Evolutionary conservation across 2,329 filamentous ascomycete species (phyloP).

Genomic region (Beauveria australis): DNA sequence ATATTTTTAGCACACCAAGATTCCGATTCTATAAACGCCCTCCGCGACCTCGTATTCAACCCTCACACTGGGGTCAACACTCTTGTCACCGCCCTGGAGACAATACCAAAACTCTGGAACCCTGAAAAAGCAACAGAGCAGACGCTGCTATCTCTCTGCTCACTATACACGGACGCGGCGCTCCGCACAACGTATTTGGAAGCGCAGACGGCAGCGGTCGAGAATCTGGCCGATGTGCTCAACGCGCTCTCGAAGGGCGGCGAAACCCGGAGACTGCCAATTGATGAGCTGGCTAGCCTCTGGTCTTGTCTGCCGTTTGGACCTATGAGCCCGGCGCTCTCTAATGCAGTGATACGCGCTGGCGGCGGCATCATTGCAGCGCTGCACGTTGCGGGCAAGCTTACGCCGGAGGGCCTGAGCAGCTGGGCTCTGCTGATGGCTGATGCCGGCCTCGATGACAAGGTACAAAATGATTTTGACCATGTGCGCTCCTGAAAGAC

Average conservation of each 20-base stretch:
- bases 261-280: constrained; percentile 22
- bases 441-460: constrained; percentile 38
- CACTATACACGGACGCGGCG: constrained; percentile 36
- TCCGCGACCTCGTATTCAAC: constrained; percentile 22
- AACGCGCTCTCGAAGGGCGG: constrained; percentile 29
- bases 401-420: constrained; percentile 17
- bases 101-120: constrained; percentile 24
- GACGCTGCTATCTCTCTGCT: constrained; percentile 26
- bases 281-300: constrained; percentile 26
- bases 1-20: constrained; percentile 26
- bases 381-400: constrained; percentile 17
- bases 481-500: background rate
- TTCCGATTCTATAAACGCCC: constrained; percentile 15
- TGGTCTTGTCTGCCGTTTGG: constrained; percentile 32
- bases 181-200: constrained; percentile 31
- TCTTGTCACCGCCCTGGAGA: constrained; percentile 32
- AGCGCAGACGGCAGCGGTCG: constrained; percentile 38
- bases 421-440: constrained; percentile 44
- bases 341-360: constrained; percentile 39
- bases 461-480: constrained; percentile 28
- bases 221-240: constrained; percentile 38
- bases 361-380: constrained; percentile 38
- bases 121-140: constrained; percentile 17
- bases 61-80: constrained; percentile 24
- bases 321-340: constrained; percentile 38